These are phyloP conservation scores for Pseudonectria foliicola DNA, from an alignment of 2,329 filamentous ascomycete genomes.

Conservation along the genomic window DNA sequence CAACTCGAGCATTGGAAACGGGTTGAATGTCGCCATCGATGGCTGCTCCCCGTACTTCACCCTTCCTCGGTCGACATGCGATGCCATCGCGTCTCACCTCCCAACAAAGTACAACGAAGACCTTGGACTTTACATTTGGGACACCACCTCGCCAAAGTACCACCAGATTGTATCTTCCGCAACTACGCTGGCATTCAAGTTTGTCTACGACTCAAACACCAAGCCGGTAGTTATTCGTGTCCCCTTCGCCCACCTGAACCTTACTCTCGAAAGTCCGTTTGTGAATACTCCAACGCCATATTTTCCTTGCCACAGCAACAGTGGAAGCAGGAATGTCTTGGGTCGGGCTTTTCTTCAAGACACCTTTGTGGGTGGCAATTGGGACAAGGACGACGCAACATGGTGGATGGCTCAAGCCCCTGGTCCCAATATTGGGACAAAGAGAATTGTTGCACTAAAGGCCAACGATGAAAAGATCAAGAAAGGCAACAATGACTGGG, in stretches of 20 bases:
- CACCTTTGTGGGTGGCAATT: slow-evolving; percentile 37
- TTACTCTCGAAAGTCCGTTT: slow-evolving; percentile 32
- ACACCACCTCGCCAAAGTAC: slow-evolving; percentile 27
- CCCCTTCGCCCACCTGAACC: slow-evolving; percentile 27
- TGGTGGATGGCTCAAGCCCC: slow-evolving; percentile 14
- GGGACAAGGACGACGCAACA: slow-evolving; percentile 15
- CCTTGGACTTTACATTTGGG: slow-evolving; percentile 36
- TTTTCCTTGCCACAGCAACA: slow-evolving; percentile 34
- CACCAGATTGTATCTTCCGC: slow-evolving; percentile 32
- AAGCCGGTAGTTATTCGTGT: slow-evolving; percentile 10
- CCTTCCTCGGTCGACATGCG: slow-evolving; percentile 33
- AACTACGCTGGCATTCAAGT: slow-evolving; percentile 33
- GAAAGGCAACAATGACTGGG: slow-evolving; percentile 9
- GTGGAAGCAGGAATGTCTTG: slow-evolving; percentile 20
- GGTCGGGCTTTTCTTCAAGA: slow-evolving; percentile 41
- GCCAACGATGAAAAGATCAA: slow-evolving; percentile 1
- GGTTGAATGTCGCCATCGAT: slow-evolving; percentile 24
- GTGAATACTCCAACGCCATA: slow-evolving; percentile 27
- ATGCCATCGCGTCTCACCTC: slow-evolving; percentile 29
- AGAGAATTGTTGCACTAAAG: slow-evolving; percentile 1
- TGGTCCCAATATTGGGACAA: slow-evolving; percentile 2
- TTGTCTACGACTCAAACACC: slow-evolving; percentile 17
- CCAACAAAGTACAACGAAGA: slow-evolving; percentile 29
- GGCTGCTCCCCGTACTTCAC: slow-evolving; percentile 34
- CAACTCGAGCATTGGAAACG: slow-evolving; percentile 9